Percentiles rank a stretch among this genome's conserved stretches.
These are phyloP conservation scores for Calonectria multiphialidica DNA, from an alignment of 2,329 filamentous ascomycete species.

Conservation along the genomic window DNA sequence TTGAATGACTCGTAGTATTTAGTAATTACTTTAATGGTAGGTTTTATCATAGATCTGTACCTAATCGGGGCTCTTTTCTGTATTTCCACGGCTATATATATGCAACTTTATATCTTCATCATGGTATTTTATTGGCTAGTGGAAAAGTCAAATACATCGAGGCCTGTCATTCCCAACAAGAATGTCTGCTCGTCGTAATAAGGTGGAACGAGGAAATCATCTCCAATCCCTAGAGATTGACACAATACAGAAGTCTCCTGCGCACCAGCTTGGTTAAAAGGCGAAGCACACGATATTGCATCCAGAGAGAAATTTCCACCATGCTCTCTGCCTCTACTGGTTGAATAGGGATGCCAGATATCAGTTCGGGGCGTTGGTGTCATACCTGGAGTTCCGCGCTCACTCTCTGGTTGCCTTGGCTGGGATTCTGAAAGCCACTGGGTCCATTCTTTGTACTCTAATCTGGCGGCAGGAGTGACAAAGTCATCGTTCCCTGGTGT, in stretches of 20 bases:
- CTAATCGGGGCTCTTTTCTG: no score
- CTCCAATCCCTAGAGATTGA: not conserved
- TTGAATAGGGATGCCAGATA: not conserved
- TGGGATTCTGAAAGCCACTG: constrained; percentile 33
- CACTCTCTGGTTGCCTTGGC: not conserved
- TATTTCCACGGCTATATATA: no score
- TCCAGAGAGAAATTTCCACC: not conserved
- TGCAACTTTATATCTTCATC: no score
- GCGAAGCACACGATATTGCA: not conserved
- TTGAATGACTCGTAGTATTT: no score
- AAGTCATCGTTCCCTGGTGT: not conserved
- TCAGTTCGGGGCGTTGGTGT: not conserved
- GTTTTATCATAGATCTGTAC: no score
- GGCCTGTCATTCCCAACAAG: constrained; percentile 38
- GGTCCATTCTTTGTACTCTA: constrained; percentile 35
- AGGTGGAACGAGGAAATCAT: constrained; percentile 12
- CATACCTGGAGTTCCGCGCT: not conserved
- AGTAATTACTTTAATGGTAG: no score
- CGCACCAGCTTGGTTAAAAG: not conserved
- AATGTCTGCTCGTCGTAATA: constrained; percentile 38
- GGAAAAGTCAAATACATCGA: constrained; percentile 40
- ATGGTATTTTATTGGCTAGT: no score
- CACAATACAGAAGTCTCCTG: not conserved
- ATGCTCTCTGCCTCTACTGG: not conserved
- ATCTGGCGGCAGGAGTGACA: not conserved